A percentile compares a stretch with the other conserved stretches of the same genome.
Evolutionary conservation across 1,139 yeast species (phyloP).

Genomic region (Debaryomyces subglobosus): DNA sequence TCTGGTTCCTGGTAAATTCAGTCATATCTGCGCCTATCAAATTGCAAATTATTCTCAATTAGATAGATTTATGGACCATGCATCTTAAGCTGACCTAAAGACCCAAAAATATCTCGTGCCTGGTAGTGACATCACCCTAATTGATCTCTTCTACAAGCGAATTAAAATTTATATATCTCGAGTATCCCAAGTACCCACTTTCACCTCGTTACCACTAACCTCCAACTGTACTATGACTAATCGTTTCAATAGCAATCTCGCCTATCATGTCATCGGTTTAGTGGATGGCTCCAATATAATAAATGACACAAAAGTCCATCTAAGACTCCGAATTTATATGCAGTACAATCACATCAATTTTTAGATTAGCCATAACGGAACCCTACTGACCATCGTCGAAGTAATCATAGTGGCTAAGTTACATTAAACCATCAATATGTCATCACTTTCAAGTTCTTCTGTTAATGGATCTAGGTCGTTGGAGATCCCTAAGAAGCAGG

Average conservation of each 20-base stretch:
- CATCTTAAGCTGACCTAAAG: neutral
- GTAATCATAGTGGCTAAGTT: neutral
- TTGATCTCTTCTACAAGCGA: neutral
- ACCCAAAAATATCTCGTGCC: neutral
- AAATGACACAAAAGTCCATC: slow-evolving; percentile 1
- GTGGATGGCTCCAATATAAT: neutral
- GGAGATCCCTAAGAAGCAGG: neutral
- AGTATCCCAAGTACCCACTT: neutral
- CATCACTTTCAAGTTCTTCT: slow-evolving; percentile 2
- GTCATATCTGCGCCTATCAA: neutral
- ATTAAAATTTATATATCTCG: neutral
- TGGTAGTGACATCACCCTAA: neutral
- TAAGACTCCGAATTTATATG: slow-evolving; percentile 8
- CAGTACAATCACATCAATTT: slow-evolving; percentile 6
- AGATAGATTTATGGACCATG: neutral
- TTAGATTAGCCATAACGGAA: slow-evolving; percentile 1
- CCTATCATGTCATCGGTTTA: slow-evolving; percentile 1
- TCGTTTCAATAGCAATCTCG: neutral
- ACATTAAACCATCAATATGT: slow-evolving; percentile 1
- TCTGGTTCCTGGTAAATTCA: neutral
- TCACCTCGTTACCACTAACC: neutral
- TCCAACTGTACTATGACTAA: neutral
- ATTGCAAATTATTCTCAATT: neutral
- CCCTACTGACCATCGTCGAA: neutral
- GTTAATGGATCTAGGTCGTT: neutral